Evolutionary conservation across 2,329 filamentous ascomycete species (phyloP).

Genomic region (Fusarium siculi): DNA sequence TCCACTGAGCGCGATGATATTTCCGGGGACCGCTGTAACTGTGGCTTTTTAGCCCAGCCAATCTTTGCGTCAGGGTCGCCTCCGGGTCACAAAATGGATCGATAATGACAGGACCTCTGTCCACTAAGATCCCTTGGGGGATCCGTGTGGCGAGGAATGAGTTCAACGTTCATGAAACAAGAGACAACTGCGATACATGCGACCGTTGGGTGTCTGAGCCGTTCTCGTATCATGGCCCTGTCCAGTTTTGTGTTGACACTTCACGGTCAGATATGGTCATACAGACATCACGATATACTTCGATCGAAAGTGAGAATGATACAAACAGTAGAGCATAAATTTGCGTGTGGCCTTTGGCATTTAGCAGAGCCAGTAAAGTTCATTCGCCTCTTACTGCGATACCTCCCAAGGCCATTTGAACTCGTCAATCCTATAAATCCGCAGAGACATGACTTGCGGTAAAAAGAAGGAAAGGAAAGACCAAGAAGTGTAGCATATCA

Average conservation of each 20-base stretch:
- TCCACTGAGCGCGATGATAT: accelerated
- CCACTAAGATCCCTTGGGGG: neutral
- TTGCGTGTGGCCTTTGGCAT: no score
- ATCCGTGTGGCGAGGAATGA: no score
- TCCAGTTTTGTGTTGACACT: neutral
- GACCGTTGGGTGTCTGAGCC: neutral
- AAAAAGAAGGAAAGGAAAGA: no score
- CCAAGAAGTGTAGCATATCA: neutral
- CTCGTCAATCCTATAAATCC: accelerated
- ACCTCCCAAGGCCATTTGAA: neutral
- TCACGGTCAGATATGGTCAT: no score
- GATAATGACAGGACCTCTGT: neutral
- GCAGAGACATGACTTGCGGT: accelerated
- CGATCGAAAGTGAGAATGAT: accelerated
- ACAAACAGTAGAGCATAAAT: neutral
- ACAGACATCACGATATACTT: neutral
- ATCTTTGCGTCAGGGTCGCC: no score
- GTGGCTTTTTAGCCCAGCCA: neutral
- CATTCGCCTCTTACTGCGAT: accelerated
- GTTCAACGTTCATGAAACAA: neutral
- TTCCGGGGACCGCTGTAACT: neutral
- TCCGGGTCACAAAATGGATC: neutral
- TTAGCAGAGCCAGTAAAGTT: neutral
- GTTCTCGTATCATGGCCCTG: no score
- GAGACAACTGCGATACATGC: neutral